phyloP scores from a whole-genome alignment of 768 basidiomycete genomes.

The Lactarius evosmus region DNA sequence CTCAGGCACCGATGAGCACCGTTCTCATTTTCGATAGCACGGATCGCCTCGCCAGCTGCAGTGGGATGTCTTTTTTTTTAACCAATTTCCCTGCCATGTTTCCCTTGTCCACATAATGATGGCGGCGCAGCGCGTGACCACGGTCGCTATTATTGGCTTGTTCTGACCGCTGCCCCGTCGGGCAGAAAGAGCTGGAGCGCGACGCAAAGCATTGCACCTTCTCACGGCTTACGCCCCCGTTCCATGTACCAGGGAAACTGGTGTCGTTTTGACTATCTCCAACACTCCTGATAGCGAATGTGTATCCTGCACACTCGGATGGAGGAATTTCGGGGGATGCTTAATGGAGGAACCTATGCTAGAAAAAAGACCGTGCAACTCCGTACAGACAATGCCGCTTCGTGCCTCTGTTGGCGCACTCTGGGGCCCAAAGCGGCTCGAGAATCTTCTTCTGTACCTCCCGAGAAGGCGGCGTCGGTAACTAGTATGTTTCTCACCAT shows the following conservation, averaged over 20 bases:
- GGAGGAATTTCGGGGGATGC: background rate
- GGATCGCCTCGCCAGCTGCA: constrained; percentile 54
- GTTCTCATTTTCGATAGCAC: constrained; percentile 66
- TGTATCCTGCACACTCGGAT: constrained; percentile 29
- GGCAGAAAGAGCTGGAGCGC: constrained; percentile 85
- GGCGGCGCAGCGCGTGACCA: constrained; percentile 73
- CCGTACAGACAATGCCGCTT: constrained; percentile 64
- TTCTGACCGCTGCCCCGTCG: constrained; percentile 85
- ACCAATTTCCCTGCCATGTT: constrained; percentile 37
- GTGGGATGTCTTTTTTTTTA: constrained; percentile 66
- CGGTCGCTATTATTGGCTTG: constrained; percentile 63
- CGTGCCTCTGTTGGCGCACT: constrained; percentile 65
- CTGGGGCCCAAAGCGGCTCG: constrained; percentile 81
- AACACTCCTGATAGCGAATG: constrained; percentile 73
- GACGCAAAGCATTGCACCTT: constrained; percentile 82
- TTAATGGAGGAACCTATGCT: background rate
- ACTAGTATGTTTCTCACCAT: constrained; percentile 4
- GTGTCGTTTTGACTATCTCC: constrained; percentile 69
- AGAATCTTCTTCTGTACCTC: constrained; percentile 70
- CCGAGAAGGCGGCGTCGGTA: constrained; percentile 44
- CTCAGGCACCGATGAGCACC: constrained; percentile 74
- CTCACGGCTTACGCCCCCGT: constrained; percentile 87
- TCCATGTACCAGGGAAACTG: constrained; percentile 58
- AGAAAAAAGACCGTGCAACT: constrained; percentile 68
- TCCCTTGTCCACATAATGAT: background rate